These are phyloP conservation scores for Eudorina sp. DNA, from an alignment of 139 green algal species.

Conservation along the genomic window DNA sequence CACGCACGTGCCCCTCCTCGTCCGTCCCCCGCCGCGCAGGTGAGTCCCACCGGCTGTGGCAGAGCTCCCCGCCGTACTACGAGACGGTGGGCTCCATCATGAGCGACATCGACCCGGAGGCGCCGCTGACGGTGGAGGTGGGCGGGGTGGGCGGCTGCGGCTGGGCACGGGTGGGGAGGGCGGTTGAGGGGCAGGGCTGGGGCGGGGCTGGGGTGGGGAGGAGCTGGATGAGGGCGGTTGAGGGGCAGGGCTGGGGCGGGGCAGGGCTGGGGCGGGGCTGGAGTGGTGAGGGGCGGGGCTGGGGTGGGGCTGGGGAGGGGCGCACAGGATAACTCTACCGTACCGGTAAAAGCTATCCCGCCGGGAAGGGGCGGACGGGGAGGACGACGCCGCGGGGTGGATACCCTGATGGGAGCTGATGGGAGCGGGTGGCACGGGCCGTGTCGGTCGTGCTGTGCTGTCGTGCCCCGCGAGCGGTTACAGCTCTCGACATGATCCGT, in stretches of 20 bases:
- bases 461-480: no score
- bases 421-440: no score
- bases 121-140: conserved; percentile 24
- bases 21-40: conserved; percentile 4
- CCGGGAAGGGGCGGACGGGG: no score
- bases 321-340: no score
- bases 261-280: neutral
- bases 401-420: no score
- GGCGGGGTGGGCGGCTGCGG: neutral
- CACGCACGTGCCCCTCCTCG: neutral
- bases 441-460: no score
- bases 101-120: conserved; percentile 66
- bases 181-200: neutral
- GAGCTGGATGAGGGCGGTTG: neutral
- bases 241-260: neutral
- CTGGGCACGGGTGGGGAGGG: neutral
- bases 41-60: conserved; percentile 88
- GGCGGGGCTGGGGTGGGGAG: neutral
- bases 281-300: neutral
- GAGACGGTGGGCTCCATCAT: conserved; percentile 85
- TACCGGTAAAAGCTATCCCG: no score
- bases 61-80: conserved; percentile 79
- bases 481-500: no score
- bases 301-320: neutral
- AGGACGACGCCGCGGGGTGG: no score